These are phyloP conservation scores for Leonotis leonurus DNA, from an alignment of 257 asterid genomes.

Conservation along the genomic window DNA sequence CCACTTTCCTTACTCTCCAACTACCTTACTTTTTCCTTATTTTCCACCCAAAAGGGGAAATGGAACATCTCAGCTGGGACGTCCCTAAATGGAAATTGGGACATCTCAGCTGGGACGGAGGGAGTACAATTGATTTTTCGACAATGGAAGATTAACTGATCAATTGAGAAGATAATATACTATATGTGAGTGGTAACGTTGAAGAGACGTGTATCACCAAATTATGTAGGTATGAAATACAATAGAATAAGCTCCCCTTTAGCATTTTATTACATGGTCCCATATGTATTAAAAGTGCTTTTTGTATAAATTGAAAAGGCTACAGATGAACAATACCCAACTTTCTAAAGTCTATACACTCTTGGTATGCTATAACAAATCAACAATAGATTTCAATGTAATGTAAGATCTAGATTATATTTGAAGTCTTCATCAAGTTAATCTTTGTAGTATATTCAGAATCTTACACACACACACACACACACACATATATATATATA, in stretches of 20 bases:
- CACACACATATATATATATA: too few relatives aligned
- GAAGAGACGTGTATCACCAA: conserved; percentile 8
- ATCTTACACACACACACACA: too few relatives aligned
- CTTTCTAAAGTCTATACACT: conserved; percentile 8
- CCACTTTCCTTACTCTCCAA: too few relatives aligned
- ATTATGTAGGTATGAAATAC: neutral
- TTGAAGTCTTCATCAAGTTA: neutral
- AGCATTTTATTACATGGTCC: conserved; percentile 11
- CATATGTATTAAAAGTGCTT: neutral
- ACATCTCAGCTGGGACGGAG: too few relatives aligned
- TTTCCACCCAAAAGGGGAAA: too few relatives aligned
- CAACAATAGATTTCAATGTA: neutral
- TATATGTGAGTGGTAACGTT: conserved; percentile 13
- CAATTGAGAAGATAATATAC: neutral
- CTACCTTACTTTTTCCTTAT: too few relatives aligned
- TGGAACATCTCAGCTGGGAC: too few relatives aligned
- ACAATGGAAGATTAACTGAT: neutral
- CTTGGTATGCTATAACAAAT: neutral
- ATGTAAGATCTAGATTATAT: neutral
- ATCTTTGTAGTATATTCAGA: neutral
- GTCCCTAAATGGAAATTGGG: too few relatives aligned
- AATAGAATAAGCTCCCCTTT: neutral
- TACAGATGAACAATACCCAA: neutral
- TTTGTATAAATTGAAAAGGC: conserved; percentile 2
- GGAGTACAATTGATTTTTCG: neutral